Percentiles rank a stretch among this genome's conserved stretches.
These are phyloP conservation scores for Suillus subaureus DNA, from an alignment of 768 basidiomycete species.

Conservation along the genomic window DNA sequence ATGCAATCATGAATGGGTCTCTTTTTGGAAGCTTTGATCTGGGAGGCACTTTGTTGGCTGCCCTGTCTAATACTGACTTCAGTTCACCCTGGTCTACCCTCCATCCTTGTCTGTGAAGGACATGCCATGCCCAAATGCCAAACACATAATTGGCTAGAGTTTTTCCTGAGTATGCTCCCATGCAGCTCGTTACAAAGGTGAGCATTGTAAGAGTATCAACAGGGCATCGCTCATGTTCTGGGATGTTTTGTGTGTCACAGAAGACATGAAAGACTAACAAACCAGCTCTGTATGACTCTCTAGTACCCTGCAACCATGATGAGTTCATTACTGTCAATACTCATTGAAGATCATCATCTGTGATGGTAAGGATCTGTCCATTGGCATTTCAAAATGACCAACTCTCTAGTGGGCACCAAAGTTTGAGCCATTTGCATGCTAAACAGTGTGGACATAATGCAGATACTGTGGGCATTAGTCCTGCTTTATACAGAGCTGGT, in stretches of 20 bases:
- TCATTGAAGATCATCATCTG: neutral
- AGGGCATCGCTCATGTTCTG: constrained; percentile 28
- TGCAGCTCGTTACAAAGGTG: too few relatives aligned
- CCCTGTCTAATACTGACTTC: neutral
- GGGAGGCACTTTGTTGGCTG: neutral
- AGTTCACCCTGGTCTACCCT: neutral
- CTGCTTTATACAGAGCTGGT: neutral
- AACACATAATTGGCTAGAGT: constrained; percentile 15
- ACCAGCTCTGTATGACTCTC: constrained; percentile 39
- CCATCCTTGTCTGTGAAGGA: neutral
- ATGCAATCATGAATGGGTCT: neutral
- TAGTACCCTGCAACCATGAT: constrained; percentile 34
- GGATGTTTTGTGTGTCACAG: constrained; percentile 34
- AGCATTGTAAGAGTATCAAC: constrained; percentile 24
- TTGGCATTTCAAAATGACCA: neutral
- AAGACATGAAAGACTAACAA: constrained; percentile 42
- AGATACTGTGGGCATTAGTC: neutral
- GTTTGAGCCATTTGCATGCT: neutral
- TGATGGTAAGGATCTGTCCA: neutral
- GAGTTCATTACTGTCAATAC: constrained; percentile 10
- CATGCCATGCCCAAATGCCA: neutral
- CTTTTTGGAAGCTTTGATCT: neutral
- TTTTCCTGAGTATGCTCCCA: constrained; percentile 27
- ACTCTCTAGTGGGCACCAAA: neutral
- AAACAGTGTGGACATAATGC: neutral